A percentile compares a stretch with the other conserved stretches of the same genome.
These are phyloP conservation scores for Cercospora berteroae DNA, from an alignment of 2,329 filamentous ascomycete species.

Conservation along the genomic window DNA sequence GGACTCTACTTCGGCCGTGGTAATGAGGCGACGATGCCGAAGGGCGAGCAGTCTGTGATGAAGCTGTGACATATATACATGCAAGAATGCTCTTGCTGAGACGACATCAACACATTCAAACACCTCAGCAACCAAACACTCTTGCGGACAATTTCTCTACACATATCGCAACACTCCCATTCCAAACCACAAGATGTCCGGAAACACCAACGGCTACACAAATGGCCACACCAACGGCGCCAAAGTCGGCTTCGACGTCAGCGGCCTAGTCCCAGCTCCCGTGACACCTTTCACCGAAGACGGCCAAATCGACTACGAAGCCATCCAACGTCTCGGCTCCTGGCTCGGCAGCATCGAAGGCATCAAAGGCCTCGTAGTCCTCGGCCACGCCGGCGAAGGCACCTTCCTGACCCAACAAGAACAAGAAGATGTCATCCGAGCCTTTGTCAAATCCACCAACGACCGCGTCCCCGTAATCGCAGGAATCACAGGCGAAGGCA, in stretches of 20 bases:
- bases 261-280: background rate
- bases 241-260: background rate
- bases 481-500: background rate
- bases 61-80: background rate
- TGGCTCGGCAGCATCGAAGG: constrained; percentile 54
- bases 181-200: background rate
- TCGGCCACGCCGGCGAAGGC: constrained; percentile 54
- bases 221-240: background rate
- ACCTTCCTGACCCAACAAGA: background rate
- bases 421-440: background rate
- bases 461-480: background rate
- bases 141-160: background rate
- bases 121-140: background rate
- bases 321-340: constrained; percentile 53
- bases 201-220: background rate
- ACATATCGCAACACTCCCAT: background rate
- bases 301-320: constrained; percentile 52
- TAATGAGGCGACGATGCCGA: background rate
- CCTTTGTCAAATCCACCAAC: background rate
- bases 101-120: background rate
- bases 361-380: constrained; percentile 54
- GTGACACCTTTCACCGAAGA: constrained; percentile 27
- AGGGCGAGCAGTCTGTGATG: background rate
- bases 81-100: background rate
- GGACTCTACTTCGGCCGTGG: background rate